Conservation (phyloP, 495 filamentous ascomycete genomes). For the Corynascus novoguineensis region DNA sequence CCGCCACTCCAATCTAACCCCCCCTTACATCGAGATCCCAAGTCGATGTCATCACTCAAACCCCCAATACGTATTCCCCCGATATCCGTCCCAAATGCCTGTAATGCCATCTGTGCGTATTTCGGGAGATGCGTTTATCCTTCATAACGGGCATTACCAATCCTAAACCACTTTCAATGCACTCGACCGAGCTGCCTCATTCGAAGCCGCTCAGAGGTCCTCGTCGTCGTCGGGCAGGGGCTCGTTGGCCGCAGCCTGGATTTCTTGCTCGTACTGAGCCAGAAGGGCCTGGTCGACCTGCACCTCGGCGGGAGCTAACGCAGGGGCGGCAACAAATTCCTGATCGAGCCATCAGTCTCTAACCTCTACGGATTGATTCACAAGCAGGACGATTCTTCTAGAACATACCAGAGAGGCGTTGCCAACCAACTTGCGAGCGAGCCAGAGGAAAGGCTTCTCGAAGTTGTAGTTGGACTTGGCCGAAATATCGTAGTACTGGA, state of each 20-base stretch:
- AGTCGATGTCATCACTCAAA: slow-evolving; percentile 12
- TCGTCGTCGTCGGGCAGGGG: slow-evolving; percentile 93
- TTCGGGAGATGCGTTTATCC: slow-evolving; percentile 21
- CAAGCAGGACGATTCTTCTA: background rate
- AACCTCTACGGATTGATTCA: background rate
- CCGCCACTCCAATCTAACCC: slow-evolving; percentile 14
- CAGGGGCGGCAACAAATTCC: slow-evolving; percentile 96
- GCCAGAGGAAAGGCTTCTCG: slow-evolving; percentile 99
- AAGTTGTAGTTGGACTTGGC: slow-evolving; percentile 99
- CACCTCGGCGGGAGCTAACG: slow-evolving; percentile 89
- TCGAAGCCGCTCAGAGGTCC: slow-evolving; percentile 42
- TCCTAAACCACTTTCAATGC: slow-evolving; percentile 15
- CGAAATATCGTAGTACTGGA: slow-evolving; percentile 99
- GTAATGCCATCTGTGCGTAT: slow-evolving; percentile 21
- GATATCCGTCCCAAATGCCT: slow-evolving; percentile 21
- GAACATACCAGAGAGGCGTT: slow-evolving; percentile 77
- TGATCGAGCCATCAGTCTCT: slow-evolving; percentile 32
- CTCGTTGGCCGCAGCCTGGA: slow-evolving; percentile 71
- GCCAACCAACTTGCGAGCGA: slow-evolving; percentile 95
- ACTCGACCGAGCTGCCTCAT: slow-evolving; percentile 11
- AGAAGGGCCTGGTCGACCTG: slow-evolving; percentile 78
- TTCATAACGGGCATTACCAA: slow-evolving; percentile 32
- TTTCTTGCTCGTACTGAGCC: slow-evolving; percentile 78
- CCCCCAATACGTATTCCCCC: slow-evolving; percentile 11
- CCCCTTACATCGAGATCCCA: slow-evolving; percentile 1